These are phyloP conservation scores for Aspergillus biplanus DNA, from an alignment of 495 filamentous ascomycete genomes.

Conservation along the genomic window DNA sequence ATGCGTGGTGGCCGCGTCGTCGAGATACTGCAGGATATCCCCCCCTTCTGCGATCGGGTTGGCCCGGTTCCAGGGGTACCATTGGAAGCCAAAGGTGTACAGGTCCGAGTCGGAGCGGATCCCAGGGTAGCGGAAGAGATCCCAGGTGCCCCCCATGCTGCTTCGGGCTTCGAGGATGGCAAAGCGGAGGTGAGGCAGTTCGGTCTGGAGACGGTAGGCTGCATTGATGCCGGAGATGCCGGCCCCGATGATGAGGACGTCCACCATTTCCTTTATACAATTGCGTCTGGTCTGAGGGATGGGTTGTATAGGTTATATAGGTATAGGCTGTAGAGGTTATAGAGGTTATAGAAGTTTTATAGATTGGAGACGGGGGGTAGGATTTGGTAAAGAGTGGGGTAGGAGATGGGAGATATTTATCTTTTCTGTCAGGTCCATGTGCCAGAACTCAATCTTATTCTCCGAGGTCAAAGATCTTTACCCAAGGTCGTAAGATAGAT, in stretches of 20 bases:
- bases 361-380: no score
- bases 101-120: constrained; percentile 29
- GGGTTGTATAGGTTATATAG: no score
- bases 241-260: constrained; percentile 11
- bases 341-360: no score
- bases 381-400: no score
- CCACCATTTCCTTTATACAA: not conserved
- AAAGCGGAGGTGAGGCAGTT: not conserved
- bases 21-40: constrained; percentile 60
- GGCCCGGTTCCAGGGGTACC: constrained; percentile 59
- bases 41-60: constrained; percentile 56
- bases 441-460: no score
- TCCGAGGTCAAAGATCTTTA: no score
- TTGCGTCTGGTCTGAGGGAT: not conserved
- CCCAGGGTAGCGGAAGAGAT: constrained; percentile 10
- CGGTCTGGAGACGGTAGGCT: constrained; percentile 2
- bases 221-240: constrained; percentile 15
- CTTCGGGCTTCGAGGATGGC: constrained; percentile 8
- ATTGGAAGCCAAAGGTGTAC: constrained; percentile 61
- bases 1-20: constrained; percentile 51
- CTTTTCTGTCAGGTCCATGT: no score
- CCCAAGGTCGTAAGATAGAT: no score
- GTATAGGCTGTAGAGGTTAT: no score
- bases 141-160: constrained; percentile 14
- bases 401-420: no score